Evolutionary conservation across 208 protist species (phyloP), one percentile per base, ranked within the genome.

Genomic region (Acanthamoeba triangularis): DNA sequence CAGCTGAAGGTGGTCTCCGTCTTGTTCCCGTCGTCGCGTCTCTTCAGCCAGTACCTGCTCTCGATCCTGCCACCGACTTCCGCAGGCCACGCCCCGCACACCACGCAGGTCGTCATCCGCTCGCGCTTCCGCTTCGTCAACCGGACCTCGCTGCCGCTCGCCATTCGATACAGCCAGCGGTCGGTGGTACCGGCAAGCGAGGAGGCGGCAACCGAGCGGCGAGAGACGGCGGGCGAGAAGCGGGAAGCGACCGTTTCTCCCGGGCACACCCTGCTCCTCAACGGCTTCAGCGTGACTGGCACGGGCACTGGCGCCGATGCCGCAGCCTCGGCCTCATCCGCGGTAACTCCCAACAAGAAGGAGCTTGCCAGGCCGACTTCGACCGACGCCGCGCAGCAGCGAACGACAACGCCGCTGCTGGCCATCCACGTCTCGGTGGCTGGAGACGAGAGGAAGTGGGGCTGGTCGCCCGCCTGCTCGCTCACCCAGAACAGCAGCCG

Each of bases 41-140:
- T 41, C 20, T 74, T 76, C 85, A 76, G 59, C 44, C 85, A 92
- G 30, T 92, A 72, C 85, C 56, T 92, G 14, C 54, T 92, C 33
- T 92, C 85, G 33, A 92, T 92, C 63, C 2, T n/a, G 16, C 85
- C 85, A 6, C 85, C 85, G 14, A 16, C 54, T 10, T 14, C 3
- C 35, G 20, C 85, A 3, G 35, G 33, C 67, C 67, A 76, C 1
- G 67, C 28, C 8, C 67, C 56, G 25, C 56, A 72, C 44, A 92
- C 85, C 20, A 92, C 56, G 18, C 54, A 92, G 23, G n/a, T 92
- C 85, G 28, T n/a, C 35, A 69, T 92, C 25, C 85, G 85, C 85
- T 37, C 85, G 59, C 85, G 85, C 56, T 92, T 72, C 85, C 63
- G 85, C 37, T 44, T 92, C 37, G n/a, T 92, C 85, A 92, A 92